Evolutionary conservation across 2,329 filamentous ascomycete genomes (phyloP).

Genomic region (Hansfordia pulvinata): DNA sequence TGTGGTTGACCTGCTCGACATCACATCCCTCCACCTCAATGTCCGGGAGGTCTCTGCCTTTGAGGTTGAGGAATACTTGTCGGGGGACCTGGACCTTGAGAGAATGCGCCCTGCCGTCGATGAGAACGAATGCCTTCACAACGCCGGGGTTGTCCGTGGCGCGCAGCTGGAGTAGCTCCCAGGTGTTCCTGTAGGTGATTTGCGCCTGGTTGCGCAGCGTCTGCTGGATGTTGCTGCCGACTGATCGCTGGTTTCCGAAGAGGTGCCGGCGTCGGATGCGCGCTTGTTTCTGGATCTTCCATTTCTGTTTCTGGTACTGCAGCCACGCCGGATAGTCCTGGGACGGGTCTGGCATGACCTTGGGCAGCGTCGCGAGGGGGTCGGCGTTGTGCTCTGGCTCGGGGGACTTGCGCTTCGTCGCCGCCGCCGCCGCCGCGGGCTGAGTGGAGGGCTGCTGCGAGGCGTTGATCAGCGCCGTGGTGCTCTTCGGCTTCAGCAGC

Average conservation of each 20-base stretch:
- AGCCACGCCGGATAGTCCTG: constrained; percentile 83
- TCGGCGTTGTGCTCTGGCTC: constrained; percentile 52
- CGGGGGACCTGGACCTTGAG: constrained; percentile 83
- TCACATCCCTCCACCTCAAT: constrained; percentile 76
- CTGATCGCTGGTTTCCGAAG: constrained; percentile 74
- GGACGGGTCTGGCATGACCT: constrained; percentile 70
- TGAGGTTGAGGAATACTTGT: constrained; percentile 83
- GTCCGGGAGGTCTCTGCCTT: constrained; percentile 74
- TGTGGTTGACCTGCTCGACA: constrained; percentile 88
- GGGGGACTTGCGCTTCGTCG: constrained; percentile 61
- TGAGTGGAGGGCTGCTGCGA: no score
- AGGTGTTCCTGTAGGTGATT: constrained; percentile 77
- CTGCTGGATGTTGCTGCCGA: constrained; percentile 50
- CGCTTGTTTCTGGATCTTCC: constrained; percentile 93
- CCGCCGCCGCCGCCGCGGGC: constrained; percentile 27
- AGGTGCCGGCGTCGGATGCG: constrained; percentile 74
- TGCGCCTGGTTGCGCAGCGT: constrained; percentile 88
- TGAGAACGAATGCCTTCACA: constrained; percentile 79
- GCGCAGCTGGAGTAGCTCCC: constrained; percentile 84
- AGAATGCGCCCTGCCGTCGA: constrained; percentile 81
- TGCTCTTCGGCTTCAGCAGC: constrained; percentile 50
- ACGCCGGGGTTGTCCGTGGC: constrained; percentile 75
- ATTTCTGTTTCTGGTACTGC: constrained; percentile 94
- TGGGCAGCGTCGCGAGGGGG: constrained; percentile 70
- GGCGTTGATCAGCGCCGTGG: constrained; percentile 36